These are phyloP conservation scores for Saitozyma podzolica DNA, from an alignment of 768 basidiomycete genomes.

Conservation along the genomic window DNA sequence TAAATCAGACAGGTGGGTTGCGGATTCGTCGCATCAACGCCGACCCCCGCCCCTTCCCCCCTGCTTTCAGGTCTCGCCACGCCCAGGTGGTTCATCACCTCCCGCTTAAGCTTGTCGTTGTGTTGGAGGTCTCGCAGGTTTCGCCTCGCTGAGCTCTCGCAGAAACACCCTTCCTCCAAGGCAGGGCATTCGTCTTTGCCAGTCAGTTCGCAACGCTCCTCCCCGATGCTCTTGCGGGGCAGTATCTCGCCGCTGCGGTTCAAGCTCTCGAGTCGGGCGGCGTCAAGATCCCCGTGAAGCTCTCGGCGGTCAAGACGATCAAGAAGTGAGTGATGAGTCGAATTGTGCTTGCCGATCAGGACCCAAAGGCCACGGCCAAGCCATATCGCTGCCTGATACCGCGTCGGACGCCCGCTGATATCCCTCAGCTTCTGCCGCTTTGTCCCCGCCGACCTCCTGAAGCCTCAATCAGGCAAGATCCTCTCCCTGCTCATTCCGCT, in stretches of 20 bases:
- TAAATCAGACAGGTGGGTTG: conserved; percentile 68
- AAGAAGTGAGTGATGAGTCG: conserved; percentile 68
- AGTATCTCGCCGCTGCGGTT: conserved; percentile 84
- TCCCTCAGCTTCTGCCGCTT: conserved; percentile 56
- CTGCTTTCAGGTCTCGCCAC: too few species aligned
- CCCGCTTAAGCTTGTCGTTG: too few species aligned
- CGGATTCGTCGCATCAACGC: neutral
- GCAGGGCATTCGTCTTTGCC: conserved; percentile 90
- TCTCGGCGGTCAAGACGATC: conserved; percentile 89
- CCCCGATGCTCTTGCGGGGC: conserved; percentile 69
- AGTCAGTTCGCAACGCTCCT: conserved; percentile 79
- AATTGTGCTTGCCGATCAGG: neutral
- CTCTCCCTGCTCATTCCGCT: conserved; percentile 81
- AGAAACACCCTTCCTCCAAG: conserved; percentile 93
- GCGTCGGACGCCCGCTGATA: neutral
- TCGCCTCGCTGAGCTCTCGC: conserved; percentile 5
- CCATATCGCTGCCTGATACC: neutral
- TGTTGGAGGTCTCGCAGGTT: neutral
- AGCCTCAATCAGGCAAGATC: conserved; percentile 70
- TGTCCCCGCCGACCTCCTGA: conserved; percentile 61
- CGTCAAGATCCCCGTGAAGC: conserved; percentile 81
- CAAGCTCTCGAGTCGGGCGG: conserved; percentile 74
- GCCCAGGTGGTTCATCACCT: too few species aligned
- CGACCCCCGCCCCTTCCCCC: too few species aligned
- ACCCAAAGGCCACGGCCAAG: conserved; percentile 1